Base-by-base conservation (phyloP, 768 basidiomycete genomes). In the Pleurotus sapidus region DNA sequence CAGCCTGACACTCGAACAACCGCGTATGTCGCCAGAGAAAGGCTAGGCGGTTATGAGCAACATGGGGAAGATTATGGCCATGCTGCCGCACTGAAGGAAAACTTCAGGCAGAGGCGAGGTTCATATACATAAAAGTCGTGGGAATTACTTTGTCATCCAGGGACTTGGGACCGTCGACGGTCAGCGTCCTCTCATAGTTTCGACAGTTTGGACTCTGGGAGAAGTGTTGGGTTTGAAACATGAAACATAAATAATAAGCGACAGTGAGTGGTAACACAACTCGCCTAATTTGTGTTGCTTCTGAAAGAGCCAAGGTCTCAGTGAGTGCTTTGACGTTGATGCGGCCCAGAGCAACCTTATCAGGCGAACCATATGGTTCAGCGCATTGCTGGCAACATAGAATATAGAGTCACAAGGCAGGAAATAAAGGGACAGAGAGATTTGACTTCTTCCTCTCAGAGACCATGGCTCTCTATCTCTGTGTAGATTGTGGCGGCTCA, bases 1-100 rank as follows among this genome's bases (percentile, higher is more conserved):
- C 88, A 80, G 79, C 86, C 78, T 90, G 90, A 92, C 90, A 90
- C 90, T 92, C 90, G 69, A 91, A 91, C 88, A 70, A 78, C 87
- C 80, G 83, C 86, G 77, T 88, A 66, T 65, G 63, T 60, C 71
- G 37, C 60, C 49, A 34, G n/a, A 65, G 64, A 68, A 67, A 60
- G 65, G 67, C 63, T 61, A 70, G 75, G 79, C 86, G 75, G 82
- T 78, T 77, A 89, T 86, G 90, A 92, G 90, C 90, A 92, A 92
- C 90, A 89, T 83, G 83, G 89, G 90, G 86, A 88, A 88, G 69
- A 70, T 39, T 63, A 78, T 81, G 80, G 83, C 84, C 85, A 87
- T 84, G 90, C 78, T 77, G 90, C 90, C 90, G 90, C 90, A 92
- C 90, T 20, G 56, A 77, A 74, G 72, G 66, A 64, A 64, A 43